phyloP scores from a whole-genome alignment of 208 protist species.

The Strigomonas oncopelti region DNA sequence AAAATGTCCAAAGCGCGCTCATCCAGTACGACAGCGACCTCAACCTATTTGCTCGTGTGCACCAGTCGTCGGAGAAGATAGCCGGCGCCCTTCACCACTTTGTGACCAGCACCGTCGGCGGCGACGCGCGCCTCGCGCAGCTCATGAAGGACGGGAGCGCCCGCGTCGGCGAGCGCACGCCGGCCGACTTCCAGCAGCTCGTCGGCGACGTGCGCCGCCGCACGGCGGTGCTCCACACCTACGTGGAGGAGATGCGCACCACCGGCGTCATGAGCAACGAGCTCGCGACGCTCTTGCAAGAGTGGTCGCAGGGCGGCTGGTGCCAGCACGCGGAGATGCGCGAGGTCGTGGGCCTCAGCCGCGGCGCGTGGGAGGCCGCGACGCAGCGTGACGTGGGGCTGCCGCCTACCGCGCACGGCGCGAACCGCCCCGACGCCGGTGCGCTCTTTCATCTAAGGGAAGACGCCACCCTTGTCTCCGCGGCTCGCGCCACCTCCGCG shows the following conservation, averaged over 20 bases:
- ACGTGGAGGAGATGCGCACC: conserved; percentile 2
- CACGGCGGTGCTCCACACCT: not conserved
- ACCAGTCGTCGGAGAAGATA: conserved; percentile 33
- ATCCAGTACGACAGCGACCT: conserved; percentile 52
- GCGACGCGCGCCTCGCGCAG: conserved; percentile 28
- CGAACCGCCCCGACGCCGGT: not conserved
- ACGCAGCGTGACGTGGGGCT: not conserved
- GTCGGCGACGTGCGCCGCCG: conserved; percentile 27
- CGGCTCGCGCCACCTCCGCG: not conserved
- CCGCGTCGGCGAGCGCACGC: conserved; percentile 24
- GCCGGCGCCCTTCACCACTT: conserved; percentile 28
- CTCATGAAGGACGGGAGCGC: conserved; percentile 39
- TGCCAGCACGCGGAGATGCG: conserved; percentile 31
- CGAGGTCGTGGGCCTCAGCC: conserved; percentile 13
- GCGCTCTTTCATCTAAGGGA: not conserved
- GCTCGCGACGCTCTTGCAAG: conserved; percentile 18
- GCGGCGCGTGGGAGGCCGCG: not conserved
- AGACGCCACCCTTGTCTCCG: not conserved
- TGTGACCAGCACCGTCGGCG: conserved; percentile 24
- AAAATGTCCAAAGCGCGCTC: conserved; percentile 43
- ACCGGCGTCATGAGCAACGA: conserved; percentile 14
- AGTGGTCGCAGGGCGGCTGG: conserved; percentile 38
- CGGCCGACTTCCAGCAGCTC: conserved; percentile 43
- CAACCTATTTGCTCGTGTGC: conserved; percentile 26
- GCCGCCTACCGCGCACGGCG: not conserved